Evolutionary conservation across 768 basidiomycete genomes (phyloP).

Genomic region (Podaxis sp.): DNA sequence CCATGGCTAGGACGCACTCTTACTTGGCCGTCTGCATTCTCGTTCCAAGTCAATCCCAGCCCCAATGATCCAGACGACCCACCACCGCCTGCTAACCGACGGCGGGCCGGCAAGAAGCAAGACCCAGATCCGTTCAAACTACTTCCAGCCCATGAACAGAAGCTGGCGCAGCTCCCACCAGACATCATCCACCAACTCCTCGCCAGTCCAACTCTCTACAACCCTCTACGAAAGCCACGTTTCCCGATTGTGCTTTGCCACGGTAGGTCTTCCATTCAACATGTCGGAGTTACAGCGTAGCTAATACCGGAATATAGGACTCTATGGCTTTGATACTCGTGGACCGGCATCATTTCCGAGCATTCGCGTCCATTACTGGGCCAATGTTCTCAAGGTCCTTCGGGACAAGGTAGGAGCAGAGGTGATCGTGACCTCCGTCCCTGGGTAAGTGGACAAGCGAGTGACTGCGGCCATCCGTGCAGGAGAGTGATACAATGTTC

Average conservation of each 20-base stretch:
- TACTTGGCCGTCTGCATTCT: slow-evolving; percentile 22
- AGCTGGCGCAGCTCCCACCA: slow-evolving; percentile 25
- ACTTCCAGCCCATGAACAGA: slow-evolving; percentile 13
- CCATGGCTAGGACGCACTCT: slow-evolving; percentile 17
- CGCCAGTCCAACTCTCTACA: slow-evolving; percentile 71
- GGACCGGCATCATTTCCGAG: slow-evolving; percentile 82
- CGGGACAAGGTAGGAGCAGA: slow-evolving; percentile 84
- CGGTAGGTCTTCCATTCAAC: slow-evolving; percentile 49
- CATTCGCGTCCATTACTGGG: slow-evolving; percentile 92
- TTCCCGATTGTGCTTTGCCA: slow-evolving; percentile 96
- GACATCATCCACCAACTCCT: slow-evolving; percentile 73
- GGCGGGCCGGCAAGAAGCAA: slow-evolving; percentile 2
- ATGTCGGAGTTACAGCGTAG: background rate
- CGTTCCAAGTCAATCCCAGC: slow-evolving; percentile 19
- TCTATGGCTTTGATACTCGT: slow-evolving; percentile 93
- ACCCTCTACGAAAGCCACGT: slow-evolving; percentile 78
- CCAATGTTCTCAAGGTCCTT: slow-evolving; percentile 78
- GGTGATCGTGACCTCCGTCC: slow-evolving; percentile 94
- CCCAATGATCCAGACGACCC: slow-evolving; percentile 21
- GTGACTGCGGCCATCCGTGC: background rate
- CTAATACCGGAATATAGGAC: slow-evolving; percentile 43
- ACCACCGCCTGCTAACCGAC: slow-evolving; percentile 19
- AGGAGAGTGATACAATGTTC: background rate
- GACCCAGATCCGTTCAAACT: slow-evolving; percentile 18
- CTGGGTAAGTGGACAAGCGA: slow-evolving; percentile 61